These are phyloP conservation scores for Cladosporium sp. DNA, from an alignment of 2,329 filamentous ascomycete genomes.

Conservation along the genomic window DNA sequence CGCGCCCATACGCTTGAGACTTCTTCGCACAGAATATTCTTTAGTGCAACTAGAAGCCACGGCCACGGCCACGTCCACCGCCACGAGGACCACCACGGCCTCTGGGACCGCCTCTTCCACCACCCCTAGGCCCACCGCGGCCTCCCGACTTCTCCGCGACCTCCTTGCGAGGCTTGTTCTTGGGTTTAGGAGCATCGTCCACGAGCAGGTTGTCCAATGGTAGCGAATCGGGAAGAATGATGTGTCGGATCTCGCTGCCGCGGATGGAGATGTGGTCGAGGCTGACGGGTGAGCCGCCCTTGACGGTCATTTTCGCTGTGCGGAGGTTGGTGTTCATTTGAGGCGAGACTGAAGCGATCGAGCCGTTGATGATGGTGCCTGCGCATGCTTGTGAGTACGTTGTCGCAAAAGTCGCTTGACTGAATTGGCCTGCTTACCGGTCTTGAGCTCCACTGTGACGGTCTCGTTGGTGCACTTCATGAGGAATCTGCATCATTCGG, in stretches of 20 bases:
- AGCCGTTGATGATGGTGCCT: slow-evolving; percentile 96
- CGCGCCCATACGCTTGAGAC: neutral
- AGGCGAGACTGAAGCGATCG: slow-evolving; percentile 92
- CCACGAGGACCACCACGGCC: slow-evolving; percentile 44
- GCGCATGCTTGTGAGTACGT: slow-evolving; percentile 17
- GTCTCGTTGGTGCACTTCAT: slow-evolving; percentile 99
- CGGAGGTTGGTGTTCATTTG: slow-evolving; percentile 98
- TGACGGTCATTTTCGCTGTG: slow-evolving; percentile 93
- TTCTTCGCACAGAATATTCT: neutral
- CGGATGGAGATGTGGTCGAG: slow-evolving; percentile 97
- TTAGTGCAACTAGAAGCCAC: slow-evolving; percentile 20
- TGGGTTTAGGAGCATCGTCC: slow-evolving; percentile 95
- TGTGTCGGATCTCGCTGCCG: slow-evolving; percentile 93
- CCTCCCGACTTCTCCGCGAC: slow-evolving; percentile 49
- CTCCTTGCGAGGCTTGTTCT: slow-evolving; percentile 99
- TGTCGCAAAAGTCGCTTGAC: neutral
- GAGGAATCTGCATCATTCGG: slow-evolving; percentile 68
- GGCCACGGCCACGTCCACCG: slow-evolving; percentile 34
- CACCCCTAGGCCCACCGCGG: slow-evolving; percentile 53
- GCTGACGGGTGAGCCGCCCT: slow-evolving; percentile 80
- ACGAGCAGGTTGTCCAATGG: slow-evolving; percentile 93
- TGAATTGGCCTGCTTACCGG: slow-evolving; percentile 60
- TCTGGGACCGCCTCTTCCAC: slow-evolving; percentile 51
- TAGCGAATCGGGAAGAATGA: slow-evolving; percentile 92
- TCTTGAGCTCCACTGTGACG: slow-evolving; percentile 97